Base-by-base conservation (phyloP, 805 yeast species). In the Kregervanrija delftensis region DNA sequence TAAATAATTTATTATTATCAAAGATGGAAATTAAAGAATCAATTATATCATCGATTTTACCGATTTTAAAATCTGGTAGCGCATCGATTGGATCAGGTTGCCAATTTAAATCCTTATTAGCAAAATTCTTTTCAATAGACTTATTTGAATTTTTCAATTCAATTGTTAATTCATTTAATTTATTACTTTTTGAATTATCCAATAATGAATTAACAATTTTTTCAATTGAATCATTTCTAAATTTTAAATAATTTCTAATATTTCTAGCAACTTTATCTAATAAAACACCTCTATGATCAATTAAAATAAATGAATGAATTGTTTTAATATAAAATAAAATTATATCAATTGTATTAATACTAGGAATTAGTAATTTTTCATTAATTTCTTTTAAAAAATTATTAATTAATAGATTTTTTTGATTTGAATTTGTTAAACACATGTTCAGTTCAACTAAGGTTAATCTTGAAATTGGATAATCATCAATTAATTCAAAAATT, bases 221-320 rank as follows among this genome's bases (percentile, higher is more conserved):
- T 14, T 72, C 67, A 14, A 87, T 77, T 0, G 93, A 76, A 59
- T 93, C 97, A 0, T 75, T 73, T 45, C 96, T 71, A 11, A 82
- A 80, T 55, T 77, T 79, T 40, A 93, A 67, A 62, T 84, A 84
- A 17, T 74, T 64, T 41, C 95, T 66, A 3, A 90, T 84, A 2
- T 93, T 93, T 32, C 88, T 64, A 1, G 86, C 79, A 0, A 86
- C 90, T 40, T 79, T 77, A 57, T 86, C 95, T 8, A 90, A 66
- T 30, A 90, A 65, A 1, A 87, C 91, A 0, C 96, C 96, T 34
- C 86, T 72, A 6, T 96, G 95, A 55, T 91, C 98, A n/a, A 93
- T 68, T 0, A 81, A 64, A 28, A 83, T 59, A 47, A 91, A 87
- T 0, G 89, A 72, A 50, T 78, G 72, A 38, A 90, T 83, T 1